Evolutionary conservation across 345 rosid species (phyloP).

Genomic region (Salix koriyanagi): DNA sequence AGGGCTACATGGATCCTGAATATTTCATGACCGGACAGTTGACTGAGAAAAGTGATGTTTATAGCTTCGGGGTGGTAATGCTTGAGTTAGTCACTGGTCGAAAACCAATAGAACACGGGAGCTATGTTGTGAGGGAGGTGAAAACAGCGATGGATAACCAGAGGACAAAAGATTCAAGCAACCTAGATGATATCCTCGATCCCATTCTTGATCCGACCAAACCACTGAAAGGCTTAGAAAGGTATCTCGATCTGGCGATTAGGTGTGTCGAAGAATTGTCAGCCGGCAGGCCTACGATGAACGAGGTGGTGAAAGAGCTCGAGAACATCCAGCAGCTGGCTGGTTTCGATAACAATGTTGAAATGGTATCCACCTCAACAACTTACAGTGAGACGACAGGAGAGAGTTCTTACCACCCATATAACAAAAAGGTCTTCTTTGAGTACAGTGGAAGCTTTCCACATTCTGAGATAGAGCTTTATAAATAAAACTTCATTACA

Average conservation of each 20-base stretch:
- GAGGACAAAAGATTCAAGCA: neutral
- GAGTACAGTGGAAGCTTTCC: conserved; percentile 16
- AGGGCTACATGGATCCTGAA: conserved; percentile 38
- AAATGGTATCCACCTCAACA: conserved; percentile 53
- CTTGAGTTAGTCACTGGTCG: conserved; percentile 25
- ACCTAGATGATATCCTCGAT: neutral
- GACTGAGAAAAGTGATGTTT: conserved; percentile 34
- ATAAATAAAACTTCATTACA: neutral
- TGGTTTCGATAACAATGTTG: conserved; percentile 52
- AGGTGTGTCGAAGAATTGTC: conserved; percentile 61
- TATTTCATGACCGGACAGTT: conserved; percentile 27
- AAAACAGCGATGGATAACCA: conserved; percentile 7
- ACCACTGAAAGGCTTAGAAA: neutral
- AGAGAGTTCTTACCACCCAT: conserved; percentile 39
- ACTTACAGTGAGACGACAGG: conserved; percentile 35
- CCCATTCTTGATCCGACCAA: neutral
- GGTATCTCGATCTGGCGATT: neutral
- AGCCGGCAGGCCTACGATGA: conserved; percentile 61
- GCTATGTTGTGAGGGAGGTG: conserved; percentile 24
- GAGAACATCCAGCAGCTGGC: conserved; percentile 61
- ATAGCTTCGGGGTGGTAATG: conserved; percentile 35
- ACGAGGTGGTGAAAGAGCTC: conserved; percentile 69
- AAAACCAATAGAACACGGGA: conserved; percentile 23
- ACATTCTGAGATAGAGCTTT: conserved; percentile 4
- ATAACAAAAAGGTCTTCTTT: conserved; percentile 24